These are phyloP conservation scores for Neodidymelliopsis sp. DNA, from an alignment of 2,329 filamentous ascomycete species.

Conservation along the genomic window DNA sequence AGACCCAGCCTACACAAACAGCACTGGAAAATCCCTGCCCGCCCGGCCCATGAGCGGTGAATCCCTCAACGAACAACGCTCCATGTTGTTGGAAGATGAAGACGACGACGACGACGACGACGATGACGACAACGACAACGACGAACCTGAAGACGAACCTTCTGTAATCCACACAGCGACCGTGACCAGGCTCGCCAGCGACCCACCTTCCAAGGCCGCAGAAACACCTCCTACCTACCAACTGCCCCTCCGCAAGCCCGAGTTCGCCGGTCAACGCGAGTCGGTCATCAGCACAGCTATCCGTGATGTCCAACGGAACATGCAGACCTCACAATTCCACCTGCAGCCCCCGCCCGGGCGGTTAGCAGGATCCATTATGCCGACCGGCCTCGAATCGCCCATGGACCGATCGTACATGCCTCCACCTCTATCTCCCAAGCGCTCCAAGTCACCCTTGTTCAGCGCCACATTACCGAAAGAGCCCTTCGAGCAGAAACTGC, in stretches of 20 bases:
- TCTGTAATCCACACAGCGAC: slow-evolving; percentile 62
- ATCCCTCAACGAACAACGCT: slow-evolving; percentile 52
- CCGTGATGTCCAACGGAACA: slow-evolving; percentile 49
- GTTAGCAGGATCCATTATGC: slow-evolving; percentile 25
- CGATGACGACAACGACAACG: slow-evolving; percentile 47
- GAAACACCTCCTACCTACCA: slow-evolving; percentile 32
- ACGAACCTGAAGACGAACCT: slow-evolving; percentile 44
- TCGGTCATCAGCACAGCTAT: slow-evolving; percentile 53
- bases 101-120: slow-evolving; percentile 49
- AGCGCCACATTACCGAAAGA: slow-evolving; percentile 29
- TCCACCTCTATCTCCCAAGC: slow-evolving; percentile 72
- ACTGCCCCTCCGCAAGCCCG: slow-evolving; percentile 45
- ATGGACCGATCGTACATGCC: slow-evolving; percentile 70
- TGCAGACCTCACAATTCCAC: slow-evolving; percentile 41
- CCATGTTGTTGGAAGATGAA: slow-evolving; percentile 43
- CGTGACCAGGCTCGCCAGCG: slow-evolving; percentile 60
- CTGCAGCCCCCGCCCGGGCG: slow-evolving; percentile 47
- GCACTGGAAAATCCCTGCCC: slow-evolving; percentile 76
- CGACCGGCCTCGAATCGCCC: slow-evolving; percentile 53
- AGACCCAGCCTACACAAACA: slow-evolving; percentile 60
- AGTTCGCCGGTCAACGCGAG: slow-evolving; percentile 39
- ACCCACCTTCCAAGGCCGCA: slow-evolving; percentile 32
- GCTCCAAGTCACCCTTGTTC: slow-evolving; percentile 58
- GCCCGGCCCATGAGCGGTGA: slow-evolving; percentile 70
- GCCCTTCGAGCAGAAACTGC: slow-evolving; percentile 25